phyloP scores from a whole-genome alignment of 2,329 filamentous ascomycete species.

The Didymella keratinophila region DNA sequence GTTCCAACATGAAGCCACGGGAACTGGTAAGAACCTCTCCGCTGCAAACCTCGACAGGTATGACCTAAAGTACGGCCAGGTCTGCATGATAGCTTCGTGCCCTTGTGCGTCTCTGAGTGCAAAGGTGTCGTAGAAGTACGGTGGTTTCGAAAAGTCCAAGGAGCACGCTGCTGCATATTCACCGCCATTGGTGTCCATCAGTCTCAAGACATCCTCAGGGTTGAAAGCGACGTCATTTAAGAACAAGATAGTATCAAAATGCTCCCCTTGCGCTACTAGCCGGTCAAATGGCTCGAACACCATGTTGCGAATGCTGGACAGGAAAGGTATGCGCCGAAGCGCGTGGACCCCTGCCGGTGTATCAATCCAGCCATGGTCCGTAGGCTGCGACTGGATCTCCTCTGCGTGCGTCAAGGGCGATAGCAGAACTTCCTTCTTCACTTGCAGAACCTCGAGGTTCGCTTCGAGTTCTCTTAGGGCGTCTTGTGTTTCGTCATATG shows the following conservation, averaged over 20 bases:
- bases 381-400: slow-evolving; percentile 44
- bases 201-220: slow-evolving; percentile 62
- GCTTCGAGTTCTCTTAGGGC: slow-evolving; percentile 65
- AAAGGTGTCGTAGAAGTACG: slow-evolving; percentile 69
- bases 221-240: slow-evolving; percentile 70
- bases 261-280: slow-evolving; percentile 57
- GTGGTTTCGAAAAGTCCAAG: slow-evolving; percentile 65
- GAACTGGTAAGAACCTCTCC: slow-evolving; percentile 58
- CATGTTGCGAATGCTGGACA: slow-evolving; percentile 69
- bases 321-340: slow-evolving; percentile 73
- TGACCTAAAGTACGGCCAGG: slow-evolving; percentile 67
- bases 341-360: slow-evolving; percentile 60
- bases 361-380: slow-evolving; percentile 66
- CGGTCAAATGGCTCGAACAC: slow-evolving; percentile 67
- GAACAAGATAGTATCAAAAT: slow-evolving; percentile 68
- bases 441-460: slow-evolving; percentile 60
- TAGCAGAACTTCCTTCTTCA: slow-evolving; percentile 64
- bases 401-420: slow-evolving; percentile 61
- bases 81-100: slow-evolving; percentile 60
- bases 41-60: slow-evolving; percentile 62
- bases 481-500: slow-evolving; percentile 72
- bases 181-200: slow-evolving; percentile 66
- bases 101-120: slow-evolving; percentile 65
- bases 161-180: slow-evolving; percentile 69
- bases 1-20: slow-evolving; percentile 74